Base-by-base conservation (phyloP, 2,329 filamentous ascomycete species). In the Hawksworthiomyces lignivorus region DNA sequence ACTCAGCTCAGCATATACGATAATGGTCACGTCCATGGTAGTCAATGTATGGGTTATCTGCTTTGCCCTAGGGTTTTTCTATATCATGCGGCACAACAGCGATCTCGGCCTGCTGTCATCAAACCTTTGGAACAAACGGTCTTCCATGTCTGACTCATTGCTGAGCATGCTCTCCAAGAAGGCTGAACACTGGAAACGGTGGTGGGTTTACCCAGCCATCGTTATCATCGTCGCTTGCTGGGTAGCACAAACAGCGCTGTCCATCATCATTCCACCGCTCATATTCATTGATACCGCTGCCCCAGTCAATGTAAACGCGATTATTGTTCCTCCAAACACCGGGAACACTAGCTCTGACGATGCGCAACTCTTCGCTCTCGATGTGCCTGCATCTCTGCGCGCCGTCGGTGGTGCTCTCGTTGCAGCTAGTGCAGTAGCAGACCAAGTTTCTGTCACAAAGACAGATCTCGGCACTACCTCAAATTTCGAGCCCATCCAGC, bases 401-500 rank as follows among this genome's bases (percentile, higher is more conserved):
- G 81, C 80, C 9, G 86, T 84, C 46, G 90, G 84, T 37, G 97
- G 77, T 34, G 82, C 82, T 52, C 92, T 88, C 48, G 81, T 84
- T 52, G 85, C 84, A 43, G 84, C 81, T 38, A 98, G 72, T 33
- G 41, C 41, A 31, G 36, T 39, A 10, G 12, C 38, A 5, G 29
- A 31, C 30, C 41, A 41, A 21, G 42, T 47, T 8, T 17, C 29
- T n/a, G 12, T 47, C 12, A 30, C 45, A 5, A 38, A 44, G 38
- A 36, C 24, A 12, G 45, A 47, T 39, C 27, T 44, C n/a, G 45
- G 45, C 39, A 47, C 48, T 19, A 50, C 45, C 4, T n/a, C 24
- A 26, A 28, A 48, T 36, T 48, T 46, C 19, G 48, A 51, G 18
- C 31, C 47, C 21, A 50, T 53, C 26, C 33, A 45, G 27, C 45